phyloP scores from a whole-genome alignment of 257 asterid species.

The Solanum neorickii region DNA sequence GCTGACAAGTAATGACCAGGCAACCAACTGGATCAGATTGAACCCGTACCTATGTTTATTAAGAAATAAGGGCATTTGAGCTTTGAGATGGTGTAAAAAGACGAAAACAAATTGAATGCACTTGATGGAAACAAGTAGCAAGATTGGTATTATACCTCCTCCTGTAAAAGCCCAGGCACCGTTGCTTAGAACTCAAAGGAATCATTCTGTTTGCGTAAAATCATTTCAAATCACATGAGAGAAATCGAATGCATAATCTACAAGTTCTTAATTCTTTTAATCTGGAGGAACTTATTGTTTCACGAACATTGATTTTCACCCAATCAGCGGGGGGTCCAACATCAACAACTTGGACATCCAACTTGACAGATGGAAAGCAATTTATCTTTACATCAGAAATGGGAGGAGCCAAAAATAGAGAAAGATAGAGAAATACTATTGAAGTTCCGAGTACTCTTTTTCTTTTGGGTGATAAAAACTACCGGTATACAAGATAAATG shows the following conservation, averaged over 20 bases:
- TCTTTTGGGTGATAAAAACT: background rate
- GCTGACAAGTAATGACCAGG: conserved; percentile 72
- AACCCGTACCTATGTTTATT: conserved; percentile 47
- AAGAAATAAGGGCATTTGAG: background rate
- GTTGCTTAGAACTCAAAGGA: conserved; percentile 79
- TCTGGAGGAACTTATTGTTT: conserved; percentile 42
- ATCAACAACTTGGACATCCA: conserved; percentile 60
- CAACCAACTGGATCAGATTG: conserved; percentile 79
- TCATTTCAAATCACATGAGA: background rate
- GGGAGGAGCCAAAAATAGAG: background rate
- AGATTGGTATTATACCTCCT: conserved; percentile 42
- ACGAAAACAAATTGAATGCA: background rate
- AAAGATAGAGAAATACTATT: background rate
- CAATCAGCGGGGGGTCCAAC: conserved; percentile 86
- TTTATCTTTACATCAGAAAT: background rate
- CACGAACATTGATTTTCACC: conserved; percentile 83
- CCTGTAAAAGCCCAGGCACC: conserved; percentile 78
- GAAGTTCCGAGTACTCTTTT: background rate
- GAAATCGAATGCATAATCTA: background rate
- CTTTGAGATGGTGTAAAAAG: background rate
- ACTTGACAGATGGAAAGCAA: conserved; percentile 17
- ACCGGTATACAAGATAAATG: accelerated
- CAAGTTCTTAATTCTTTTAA: background rate
- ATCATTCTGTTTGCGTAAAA: conserved; percentile 22
- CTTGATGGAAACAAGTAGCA: background rate